Evolutionary conservation across 1,284 basidiomycete genomes (phyloP).

Genomic region (Cronartium ribicola): DNA sequence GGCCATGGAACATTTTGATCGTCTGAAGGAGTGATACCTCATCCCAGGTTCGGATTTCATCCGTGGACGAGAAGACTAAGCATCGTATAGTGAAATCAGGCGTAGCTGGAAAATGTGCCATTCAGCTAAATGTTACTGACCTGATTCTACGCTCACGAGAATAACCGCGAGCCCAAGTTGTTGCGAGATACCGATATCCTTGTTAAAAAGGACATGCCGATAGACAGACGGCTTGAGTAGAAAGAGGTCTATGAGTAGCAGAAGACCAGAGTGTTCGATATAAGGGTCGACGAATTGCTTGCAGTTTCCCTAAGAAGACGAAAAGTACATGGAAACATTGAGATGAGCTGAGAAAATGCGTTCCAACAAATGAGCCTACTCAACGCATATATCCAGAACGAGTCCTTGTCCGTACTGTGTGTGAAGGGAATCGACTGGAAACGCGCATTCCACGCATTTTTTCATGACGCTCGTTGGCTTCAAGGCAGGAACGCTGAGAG

Average conservation of each 20-base stretch:
- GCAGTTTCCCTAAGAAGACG: constrained; percentile 8
- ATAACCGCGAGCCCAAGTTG: background rate
- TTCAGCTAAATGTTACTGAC: background rate
- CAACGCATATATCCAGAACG: constrained; percentile 31
- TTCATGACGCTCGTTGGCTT: background rate
- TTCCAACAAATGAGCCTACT: background rate
- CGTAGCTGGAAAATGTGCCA: background rate
- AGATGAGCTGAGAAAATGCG: background rate
- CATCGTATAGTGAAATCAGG: background rate
- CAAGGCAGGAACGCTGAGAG: background rate
- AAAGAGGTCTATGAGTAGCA: constrained; percentile 26
- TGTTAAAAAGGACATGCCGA: constrained; percentile 28
- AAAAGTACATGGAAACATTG: background rate
- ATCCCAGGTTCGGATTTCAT: too few relatives aligned
- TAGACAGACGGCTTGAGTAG: constrained; percentile 32
- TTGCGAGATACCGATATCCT: background rate
- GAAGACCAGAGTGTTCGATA: constrained; percentile 25
- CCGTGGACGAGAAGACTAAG: background rate
- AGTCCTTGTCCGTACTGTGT: constrained; percentile 31
- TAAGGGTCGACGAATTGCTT: constrained; percentile 31
- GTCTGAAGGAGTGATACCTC: too few relatives aligned
- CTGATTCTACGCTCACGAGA: constrained; percentile 21
- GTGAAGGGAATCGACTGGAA: constrained; percentile 12
- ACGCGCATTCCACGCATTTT: constrained; percentile 13
- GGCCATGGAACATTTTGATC: background rate